Base-by-base conservation (phyloP, 2,329 filamentous ascomycete genomes). In the Colletotrichum sp. region DNA sequence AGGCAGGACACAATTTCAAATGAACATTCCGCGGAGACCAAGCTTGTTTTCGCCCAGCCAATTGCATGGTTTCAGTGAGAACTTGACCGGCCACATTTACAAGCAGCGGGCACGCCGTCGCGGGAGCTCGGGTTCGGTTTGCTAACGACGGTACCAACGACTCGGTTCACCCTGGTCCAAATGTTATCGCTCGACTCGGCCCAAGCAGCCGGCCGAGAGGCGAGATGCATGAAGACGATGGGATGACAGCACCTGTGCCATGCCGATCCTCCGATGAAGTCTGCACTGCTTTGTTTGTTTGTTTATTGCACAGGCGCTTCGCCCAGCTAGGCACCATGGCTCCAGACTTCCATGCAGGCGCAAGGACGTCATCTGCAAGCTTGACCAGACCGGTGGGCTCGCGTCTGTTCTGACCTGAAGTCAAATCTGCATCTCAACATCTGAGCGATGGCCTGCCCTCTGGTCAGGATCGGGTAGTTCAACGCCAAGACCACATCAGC, bases 381-480 rank as follows among this genome's bases (percentile, higher is more conserved):
- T 26, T 36, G 32, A 64, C 73, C 73, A 68, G 64, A 68, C 43
- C 64, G 73, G 43, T 65, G 70, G 70, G 48, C 52, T 24, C 48
- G 24, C 21, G 48, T 69, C 65, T 69, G 70, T 55, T 73, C 70
- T 69, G 43, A 69, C 26, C 73, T 64, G 62, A 75, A 58, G 38
- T 56, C 32, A 56, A 48, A 66, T 32, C 26, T 62, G 58, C 58
- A 58, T 24, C 21, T 66, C 62, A 66, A 58, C 21, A 32, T 48
- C 32, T 18, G 16, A 32, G 36, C n/a, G 15, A 48, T 1, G 24
- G 8, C 24, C 26, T 34, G 7, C 60, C 18, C 48, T 13, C 28
- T 18, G 43, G 24, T 5, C 62, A 38, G 56, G 38, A 52, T 56
- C 21, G 18, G 24, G 32, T 38, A 28, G 43, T 58, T 16, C 21